Evolutionary conservation across 768 basidiomycete genomes (phyloP).

Genomic region (Mycena rebaudengoi): DNA sequence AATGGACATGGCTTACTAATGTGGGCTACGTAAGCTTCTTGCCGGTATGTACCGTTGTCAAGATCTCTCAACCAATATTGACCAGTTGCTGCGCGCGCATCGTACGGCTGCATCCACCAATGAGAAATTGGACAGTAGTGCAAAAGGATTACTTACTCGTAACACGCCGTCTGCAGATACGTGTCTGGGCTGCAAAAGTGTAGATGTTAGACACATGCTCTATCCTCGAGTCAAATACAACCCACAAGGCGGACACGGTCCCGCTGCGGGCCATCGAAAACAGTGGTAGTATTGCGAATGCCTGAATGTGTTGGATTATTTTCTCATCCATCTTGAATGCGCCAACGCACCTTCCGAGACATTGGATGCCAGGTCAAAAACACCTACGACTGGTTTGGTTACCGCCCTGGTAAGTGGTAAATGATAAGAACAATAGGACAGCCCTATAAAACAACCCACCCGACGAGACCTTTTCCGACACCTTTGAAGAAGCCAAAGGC

Average conservation of each 20-base stretch:
- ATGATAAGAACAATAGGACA: background rate
- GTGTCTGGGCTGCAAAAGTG: conserved; percentile 72
- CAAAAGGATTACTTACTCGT: conserved; percentile 59
- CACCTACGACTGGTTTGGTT: conserved; percentile 96
- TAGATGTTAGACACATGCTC: background rate
- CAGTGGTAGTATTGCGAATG: conserved; percentile 97
- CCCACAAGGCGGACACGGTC: conserved; percentile 86
- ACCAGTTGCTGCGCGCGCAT: conserved; percentile 88
- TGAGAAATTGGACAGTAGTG: conserved; percentile 1
- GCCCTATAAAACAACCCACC: conserved; percentile 55
- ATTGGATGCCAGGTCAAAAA: conserved; percentile 95
- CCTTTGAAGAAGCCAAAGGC: conserved; percentile 98
- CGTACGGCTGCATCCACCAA: conserved; percentile 71
- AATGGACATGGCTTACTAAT: conserved; percentile 66
- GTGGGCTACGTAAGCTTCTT: conserved; percentile 91
- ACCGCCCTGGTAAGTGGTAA: conserved; percentile 69
- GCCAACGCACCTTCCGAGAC: conserved; percentile 79
- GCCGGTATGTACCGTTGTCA: conserved; percentile 86
- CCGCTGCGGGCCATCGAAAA: conserved; percentile 91
- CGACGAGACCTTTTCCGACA: conserved; percentile 94
- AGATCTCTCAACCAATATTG: conserved; percentile 98
- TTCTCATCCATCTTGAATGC: background rate
- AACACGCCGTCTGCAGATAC: conserved; percentile 89
- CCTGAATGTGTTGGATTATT: conserved; percentile 53
- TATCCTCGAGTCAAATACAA: conserved; percentile 9